These are phyloP conservation scores for Torulaspora globosa DNA, from an alignment of 1,139 yeast species.

Conservation along the genomic window DNA sequence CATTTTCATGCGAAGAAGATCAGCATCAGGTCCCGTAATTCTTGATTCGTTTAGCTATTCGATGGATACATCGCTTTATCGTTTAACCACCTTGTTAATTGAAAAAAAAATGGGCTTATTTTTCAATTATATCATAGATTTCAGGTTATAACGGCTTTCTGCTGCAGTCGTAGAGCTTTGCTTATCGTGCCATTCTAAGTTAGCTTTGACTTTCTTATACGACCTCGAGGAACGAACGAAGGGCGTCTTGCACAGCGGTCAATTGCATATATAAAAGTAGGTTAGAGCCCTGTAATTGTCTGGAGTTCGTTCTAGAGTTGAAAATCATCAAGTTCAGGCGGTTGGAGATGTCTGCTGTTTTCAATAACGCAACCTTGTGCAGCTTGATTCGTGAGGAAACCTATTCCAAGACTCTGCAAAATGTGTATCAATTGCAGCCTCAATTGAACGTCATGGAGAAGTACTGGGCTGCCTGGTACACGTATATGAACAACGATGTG, in stretches of 20 bases:
- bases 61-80: conserved; percentile 8
- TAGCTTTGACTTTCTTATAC: background rate
- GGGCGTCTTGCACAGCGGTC: background rate
- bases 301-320: background rate
- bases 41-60: conserved; percentile 3
- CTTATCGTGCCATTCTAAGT: conserved; percentile 1
- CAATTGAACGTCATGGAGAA: conserved; percentile 51
- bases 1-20: background rate
- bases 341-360: conserved; percentile 32
- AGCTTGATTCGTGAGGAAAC: conserved; percentile 32
- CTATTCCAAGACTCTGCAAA: conserved; percentile 37
- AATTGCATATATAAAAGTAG: conserved; percentile 3
- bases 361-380: conserved; percentile 33
- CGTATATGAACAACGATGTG: conserved; percentile 66
- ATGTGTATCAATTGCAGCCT: conserved; percentile 39
- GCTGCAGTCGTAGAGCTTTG: background rate
- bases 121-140: background rate
- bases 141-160: background rate
- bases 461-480: conserved; percentile 76
- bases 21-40: background rate
- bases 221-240: conserved; percentile 9
- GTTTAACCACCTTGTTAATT: background rate
- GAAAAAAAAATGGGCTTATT: conserved; percentile 9
- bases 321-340: background rate
- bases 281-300: background rate